phyloP scores from a whole-genome alignment of 2,329 filamentous ascomycete genomes.

The Penicillium sp. region DNA sequence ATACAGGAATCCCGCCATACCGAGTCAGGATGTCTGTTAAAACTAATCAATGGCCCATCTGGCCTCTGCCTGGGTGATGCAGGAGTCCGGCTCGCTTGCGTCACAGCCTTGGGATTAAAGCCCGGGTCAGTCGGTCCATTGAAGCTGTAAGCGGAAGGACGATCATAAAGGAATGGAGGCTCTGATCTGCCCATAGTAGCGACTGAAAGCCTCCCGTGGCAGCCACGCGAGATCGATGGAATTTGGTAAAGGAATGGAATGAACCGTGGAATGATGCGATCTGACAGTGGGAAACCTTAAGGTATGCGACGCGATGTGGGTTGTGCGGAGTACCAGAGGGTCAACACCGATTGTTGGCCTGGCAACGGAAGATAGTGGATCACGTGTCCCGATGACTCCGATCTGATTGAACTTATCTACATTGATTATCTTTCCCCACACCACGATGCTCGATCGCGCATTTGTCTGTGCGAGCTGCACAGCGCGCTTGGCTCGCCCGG shows the following conservation, averaged over 20 bases:
- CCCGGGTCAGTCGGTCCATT: constrained; percentile 52
- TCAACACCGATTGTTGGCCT: constrained; percentile 29
- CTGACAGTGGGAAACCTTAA: constrained; percentile 16
- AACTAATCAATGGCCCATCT: constrained; percentile 73
- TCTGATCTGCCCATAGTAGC: constrained; percentile 54
- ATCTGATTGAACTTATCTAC: constrained; percentile 9
- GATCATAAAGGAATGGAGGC: constrained; percentile 74
- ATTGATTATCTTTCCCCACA: constrained; percentile 1
- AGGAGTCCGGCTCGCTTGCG: constrained; percentile 72
- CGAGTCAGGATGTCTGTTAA: constrained; percentile 81
- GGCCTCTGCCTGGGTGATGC: constrained; percentile 62
- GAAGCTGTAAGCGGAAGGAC: constrained; percentile 54
- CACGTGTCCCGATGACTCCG: not conserved
- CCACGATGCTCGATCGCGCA: constrained; percentile 28
- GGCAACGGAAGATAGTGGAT: constrained; percentile 30
- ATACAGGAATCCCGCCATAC: constrained; percentile 48
- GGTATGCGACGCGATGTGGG: constrained; percentile 7
- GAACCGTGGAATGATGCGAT: constrained; percentile 18
- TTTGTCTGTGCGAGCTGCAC: constrained; percentile 35
- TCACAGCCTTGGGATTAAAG: constrained; percentile 88
- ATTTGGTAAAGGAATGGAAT: constrained; percentile 24
- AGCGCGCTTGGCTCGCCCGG: constrained; percentile 11
- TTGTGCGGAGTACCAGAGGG: constrained; percentile 9
- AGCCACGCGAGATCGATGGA: constrained; percentile 36
- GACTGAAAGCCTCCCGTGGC: constrained; percentile 27